phyloP scores from a whole-genome alignment of 495 filamentous ascomycete species.

The Podospora sp. region DNA sequence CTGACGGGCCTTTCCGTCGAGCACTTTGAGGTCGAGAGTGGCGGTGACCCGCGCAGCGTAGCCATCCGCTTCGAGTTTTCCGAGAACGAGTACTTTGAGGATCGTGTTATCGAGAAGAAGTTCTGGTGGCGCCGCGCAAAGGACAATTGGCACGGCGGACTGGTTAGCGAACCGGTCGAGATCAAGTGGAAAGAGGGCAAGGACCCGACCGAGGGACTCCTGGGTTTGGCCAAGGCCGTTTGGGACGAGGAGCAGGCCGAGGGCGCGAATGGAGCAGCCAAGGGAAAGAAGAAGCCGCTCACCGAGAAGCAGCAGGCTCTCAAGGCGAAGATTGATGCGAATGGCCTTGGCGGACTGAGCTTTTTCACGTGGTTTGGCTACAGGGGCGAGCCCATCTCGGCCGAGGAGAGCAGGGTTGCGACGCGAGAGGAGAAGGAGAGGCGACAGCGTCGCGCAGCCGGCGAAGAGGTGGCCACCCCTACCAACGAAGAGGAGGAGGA shows the following conservation, averaged over 20 bases:
- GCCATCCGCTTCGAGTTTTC: constrained; percentile 62
- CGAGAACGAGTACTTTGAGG: constrained; percentile 73
- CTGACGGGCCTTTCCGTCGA: constrained; percentile 67
- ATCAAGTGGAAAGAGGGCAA: constrained; percentile 86
- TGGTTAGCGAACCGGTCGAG: constrained; percentile 81
- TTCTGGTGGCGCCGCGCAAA: constrained; percentile 75
- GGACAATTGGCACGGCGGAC: constrained; percentile 67
- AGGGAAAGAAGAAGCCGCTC: constrained; percentile 40
- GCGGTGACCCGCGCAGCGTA: constrained; percentile 66
- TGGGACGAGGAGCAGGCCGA: constrained; percentile 65
- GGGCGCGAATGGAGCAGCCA: constrained; percentile 12
- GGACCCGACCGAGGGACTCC: constrained; percentile 80
- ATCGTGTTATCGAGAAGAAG: constrained; percentile 79
- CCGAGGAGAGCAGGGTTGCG: constrained; percentile 66
- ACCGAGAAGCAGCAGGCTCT: constrained; percentile 55
- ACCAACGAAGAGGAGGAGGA: constrained; percentile 58
- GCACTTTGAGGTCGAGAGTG: constrained; percentile 72
- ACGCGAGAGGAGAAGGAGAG: constrained; percentile 60
- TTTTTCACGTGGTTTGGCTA: constrained; percentile 92
- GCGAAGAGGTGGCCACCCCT: constrained; percentile 54
- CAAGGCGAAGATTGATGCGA: constrained; percentile 57
- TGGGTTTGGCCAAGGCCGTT: constrained; percentile 67
- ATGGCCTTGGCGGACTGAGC: constrained; percentile 61
- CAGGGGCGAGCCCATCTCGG: constrained; percentile 64
- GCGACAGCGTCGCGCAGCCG: constrained; percentile 56